Evolutionary conservation across 768 basidiomycete species (phyloP).

Genomic region (Boletus insuetus): DNA sequence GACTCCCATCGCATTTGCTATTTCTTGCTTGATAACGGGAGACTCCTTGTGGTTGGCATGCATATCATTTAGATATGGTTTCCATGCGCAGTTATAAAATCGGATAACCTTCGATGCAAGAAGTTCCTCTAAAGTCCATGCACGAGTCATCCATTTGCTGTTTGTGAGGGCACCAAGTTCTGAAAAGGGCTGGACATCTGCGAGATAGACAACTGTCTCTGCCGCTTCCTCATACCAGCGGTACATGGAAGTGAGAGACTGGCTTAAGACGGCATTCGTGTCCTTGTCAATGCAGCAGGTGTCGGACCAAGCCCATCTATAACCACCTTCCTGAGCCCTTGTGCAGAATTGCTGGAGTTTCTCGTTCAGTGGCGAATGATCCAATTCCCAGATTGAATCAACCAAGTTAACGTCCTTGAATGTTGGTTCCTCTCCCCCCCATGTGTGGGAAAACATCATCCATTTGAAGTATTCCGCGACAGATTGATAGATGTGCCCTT

Average conservation of each 20-base stretch:
- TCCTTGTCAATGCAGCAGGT: not conserved
- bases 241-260: not conserved
- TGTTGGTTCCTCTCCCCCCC: not conserved
- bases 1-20: conserved; percentile 5
- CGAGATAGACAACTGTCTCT: not conserved
- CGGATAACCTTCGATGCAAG: conserved; percentile 10
- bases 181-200: not conserved
- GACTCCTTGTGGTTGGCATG: conserved; percentile 11
- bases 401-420: not conserved
- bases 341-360: not conserved
- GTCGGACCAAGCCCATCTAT: not conserved
- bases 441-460: not conserved
- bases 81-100: conserved; percentile 11
- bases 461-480: not conserved
- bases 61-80: conserved; percentile 3
- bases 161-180: not conserved
- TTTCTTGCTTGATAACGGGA: conserved; percentile 4
- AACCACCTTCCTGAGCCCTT: not conserved
- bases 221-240: not conserved
- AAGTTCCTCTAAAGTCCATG: conserved; percentile 13
- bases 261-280: not conserved
- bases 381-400: not conserved
- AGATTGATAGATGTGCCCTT: not conserved
- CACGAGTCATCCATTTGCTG: conserved; percentile 7
- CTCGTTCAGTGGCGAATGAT: not conserved